Evolutionary conservation across 2,329 filamentous ascomycete species (phyloP).

Genomic region (Pleurostoma richardsiae): DNA sequence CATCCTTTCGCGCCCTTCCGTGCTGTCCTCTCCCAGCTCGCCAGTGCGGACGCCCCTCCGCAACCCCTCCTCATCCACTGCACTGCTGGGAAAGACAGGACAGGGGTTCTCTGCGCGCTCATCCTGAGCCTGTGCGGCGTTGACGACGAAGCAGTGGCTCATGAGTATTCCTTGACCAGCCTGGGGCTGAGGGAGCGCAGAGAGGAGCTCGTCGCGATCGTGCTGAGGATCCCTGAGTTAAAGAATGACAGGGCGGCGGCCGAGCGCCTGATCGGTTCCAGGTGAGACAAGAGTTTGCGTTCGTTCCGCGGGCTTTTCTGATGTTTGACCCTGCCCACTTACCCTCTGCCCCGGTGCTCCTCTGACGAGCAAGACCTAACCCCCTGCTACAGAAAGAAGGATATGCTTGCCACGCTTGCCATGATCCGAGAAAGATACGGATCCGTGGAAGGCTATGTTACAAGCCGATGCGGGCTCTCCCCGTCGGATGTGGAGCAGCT

Average conservation of each 20-base stretch:
- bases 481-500: slow-evolving; percentile 49
- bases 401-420: slow-evolving; percentile 42
- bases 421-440: slow-evolving; percentile 58
- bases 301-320: not conserved
- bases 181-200: slow-evolving; percentile 51
- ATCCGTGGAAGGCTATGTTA: slow-evolving; percentile 59
- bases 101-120: slow-evolving; percentile 64
- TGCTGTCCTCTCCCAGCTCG: slow-evolving; percentile 50
- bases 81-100: slow-evolving; percentile 73
- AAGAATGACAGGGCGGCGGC: slow-evolving; percentile 37
- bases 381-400: slow-evolving; percentile 30
- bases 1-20: slow-evolving; percentile 51
- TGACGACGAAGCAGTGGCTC: slow-evolving; percentile 50
- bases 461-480: slow-evolving; percentile 51
- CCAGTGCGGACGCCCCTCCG: slow-evolving; percentile 23
- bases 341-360: too few relatives aligned
- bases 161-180: slow-evolving; percentile 66
- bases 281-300: slow-evolving; percentile 18
- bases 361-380: not conserved
- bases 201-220: slow-evolving; percentile 41
- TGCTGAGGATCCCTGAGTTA: slow-evolving; percentile 45
- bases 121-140: slow-evolving; percentile 61
- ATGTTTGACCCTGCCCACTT: too few relatives aligned
- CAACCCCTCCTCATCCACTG: slow-evolving; percentile 63
- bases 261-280: slow-evolving; percentile 37